Evolutionary conservation across 257 asterid species (phyloP).

Genomic region (Solanum arcanum): DNA sequence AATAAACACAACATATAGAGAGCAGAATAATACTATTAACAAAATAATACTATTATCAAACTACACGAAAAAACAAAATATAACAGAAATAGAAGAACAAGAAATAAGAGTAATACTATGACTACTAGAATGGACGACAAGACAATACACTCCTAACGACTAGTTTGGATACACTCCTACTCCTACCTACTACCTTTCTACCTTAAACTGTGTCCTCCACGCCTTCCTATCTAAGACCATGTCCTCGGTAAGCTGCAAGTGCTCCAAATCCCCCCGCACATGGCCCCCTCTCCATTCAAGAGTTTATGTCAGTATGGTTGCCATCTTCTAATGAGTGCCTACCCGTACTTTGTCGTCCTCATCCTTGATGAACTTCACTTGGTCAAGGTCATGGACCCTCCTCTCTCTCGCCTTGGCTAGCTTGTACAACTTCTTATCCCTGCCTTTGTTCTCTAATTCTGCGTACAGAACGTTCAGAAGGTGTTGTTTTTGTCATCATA

Average conservation of each 20-base stretch:
- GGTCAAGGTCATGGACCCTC: background rate
- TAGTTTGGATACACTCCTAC: background rate
- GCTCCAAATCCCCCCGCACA: background rate
- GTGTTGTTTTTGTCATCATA: background rate
- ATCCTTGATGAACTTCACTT: background rate
- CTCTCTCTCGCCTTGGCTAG: background rate
- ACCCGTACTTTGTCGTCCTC: background rate
- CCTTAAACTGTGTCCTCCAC: background rate
- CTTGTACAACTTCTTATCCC: background rate
- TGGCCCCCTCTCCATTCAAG: background rate
- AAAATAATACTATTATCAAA: background rate
- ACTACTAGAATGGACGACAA: background rate
- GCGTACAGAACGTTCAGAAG: background rate
- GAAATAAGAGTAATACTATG: background rate
- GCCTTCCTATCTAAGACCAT: background rate
- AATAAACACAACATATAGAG: background rate
- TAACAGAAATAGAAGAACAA: background rate
- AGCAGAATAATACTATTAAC: background rate
- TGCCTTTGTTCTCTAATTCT: background rate
- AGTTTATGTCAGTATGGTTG: background rate
- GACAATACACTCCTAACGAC: background rate
- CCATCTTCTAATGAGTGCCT: background rate
- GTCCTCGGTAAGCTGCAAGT: background rate
- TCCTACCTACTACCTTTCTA: background rate
- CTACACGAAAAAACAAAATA: background rate